Evolutionary conservation across 2,329 filamentous ascomycete genomes (phyloP), one percentile per base, ranked within the genome.

Genomic region (Penicillium vulpinum): DNA sequence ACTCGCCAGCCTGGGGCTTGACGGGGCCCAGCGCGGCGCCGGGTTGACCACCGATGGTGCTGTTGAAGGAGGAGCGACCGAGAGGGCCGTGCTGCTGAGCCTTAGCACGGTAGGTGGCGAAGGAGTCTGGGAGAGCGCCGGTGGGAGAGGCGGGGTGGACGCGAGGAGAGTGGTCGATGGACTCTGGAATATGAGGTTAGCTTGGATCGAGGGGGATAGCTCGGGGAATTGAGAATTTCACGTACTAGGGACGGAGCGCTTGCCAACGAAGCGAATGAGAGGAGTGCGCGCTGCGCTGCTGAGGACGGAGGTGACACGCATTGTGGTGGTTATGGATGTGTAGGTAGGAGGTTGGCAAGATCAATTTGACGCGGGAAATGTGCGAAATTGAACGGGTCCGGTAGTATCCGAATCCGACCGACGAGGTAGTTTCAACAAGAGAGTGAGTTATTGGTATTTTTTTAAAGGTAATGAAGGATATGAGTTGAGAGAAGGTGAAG

Each of bases 11-110:
- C 58, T 83, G 83, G 36, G 92, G 83, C 64, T 83, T 73, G 60
- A 97, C 81, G 13, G 89, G 78, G 45, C 93, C 92, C 11, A 97
- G 82, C 36, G 87, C 79, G 59, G 85, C 78, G 54, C 91, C 92
- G 10, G 89, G 75, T 55, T 80, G 73, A 67, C 85, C 84, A 63
- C 90, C 90, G 60, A 80, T 73, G 51, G 65, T 66, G 51, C 76
- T 72, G 66, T 71, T 68, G 64, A 73, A 73, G 58, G 70, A 68
- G 48, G 72, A 66, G 43, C 71, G 72, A 50, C 71, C 69, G 51
- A 87, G 78, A n/a, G 85, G 85, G 53, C 85, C 85, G 73, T 88
- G 85, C 70, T 87, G 84, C 70, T 85, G 83, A 47, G 84, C 85
- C 75, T 85, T 83, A 65, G 82, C 76, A 62, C 85, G 80, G 78